These are phyloP conservation scores for Rhizoctonia solani DNA, from an alignment of 1,284 basidiomycete genomes.

Conservation along the genomic window DNA sequence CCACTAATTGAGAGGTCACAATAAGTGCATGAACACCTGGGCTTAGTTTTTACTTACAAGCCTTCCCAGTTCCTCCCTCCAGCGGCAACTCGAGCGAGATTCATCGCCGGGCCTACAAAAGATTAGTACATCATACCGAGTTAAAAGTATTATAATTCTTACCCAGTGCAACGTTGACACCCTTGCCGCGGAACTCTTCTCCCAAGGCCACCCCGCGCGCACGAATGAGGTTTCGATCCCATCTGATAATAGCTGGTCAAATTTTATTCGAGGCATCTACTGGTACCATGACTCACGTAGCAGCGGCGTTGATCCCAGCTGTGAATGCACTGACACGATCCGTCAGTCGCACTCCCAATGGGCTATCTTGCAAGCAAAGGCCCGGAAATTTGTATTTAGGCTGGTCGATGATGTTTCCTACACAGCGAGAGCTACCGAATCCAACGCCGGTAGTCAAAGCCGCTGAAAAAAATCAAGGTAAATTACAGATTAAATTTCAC, in stretches of 20 bases:
- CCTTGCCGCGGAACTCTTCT: conserved; percentile 76
- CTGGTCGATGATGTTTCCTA: conserved; percentile 41
- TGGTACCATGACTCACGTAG: conserved; percentile 46
- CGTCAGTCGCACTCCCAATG: conserved; percentile 55
- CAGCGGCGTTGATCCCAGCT: conserved; percentile 57
- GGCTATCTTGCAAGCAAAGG: conserved; percentile 65
- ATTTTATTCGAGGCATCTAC: background rate
- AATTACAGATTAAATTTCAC: background rate
- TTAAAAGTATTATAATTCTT: background rate
- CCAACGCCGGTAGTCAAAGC: conserved; percentile 20
- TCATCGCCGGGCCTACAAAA: conserved; percentile 67
- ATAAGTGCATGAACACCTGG: background rate
- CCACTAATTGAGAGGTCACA: conserved; percentile 45
- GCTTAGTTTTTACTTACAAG: conserved; percentile 47
- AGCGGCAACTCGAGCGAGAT: conserved; percentile 64
- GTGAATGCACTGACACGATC: conserved; percentile 63
- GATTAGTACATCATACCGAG: background rate
- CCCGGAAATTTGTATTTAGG: conserved; percentile 55
- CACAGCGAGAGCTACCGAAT: conserved; percentile 20
- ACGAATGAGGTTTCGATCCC: conserved; percentile 68
- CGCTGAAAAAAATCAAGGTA: background rate
- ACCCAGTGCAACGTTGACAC: conserved; percentile 62
- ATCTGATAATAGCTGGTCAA: conserved; percentile 40
- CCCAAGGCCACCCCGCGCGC: conserved; percentile 76
- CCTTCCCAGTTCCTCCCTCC: conserved; percentile 85